Percentiles rank a stretch among this genome's conserved stretches.
These are phyloP conservation scores for Taphrina communis DNA, from an alignment of 1,139 yeast species.

Conservation along the genomic window DNA sequence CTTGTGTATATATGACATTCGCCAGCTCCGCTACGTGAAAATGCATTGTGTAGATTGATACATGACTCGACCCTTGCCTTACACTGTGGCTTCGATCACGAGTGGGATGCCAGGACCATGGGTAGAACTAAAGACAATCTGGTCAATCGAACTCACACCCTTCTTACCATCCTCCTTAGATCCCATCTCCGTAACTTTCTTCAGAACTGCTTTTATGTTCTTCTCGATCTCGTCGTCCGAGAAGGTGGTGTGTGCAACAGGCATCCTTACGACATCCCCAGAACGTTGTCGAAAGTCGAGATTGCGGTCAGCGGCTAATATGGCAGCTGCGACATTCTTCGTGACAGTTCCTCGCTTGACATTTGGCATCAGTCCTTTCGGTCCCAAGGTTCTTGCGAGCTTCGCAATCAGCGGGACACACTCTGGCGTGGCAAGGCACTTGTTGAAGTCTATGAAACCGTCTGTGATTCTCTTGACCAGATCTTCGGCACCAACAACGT, in stretches of 20 bases:
- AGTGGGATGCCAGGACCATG: slow-evolving; percentile 72
- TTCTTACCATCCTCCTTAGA: slow-evolving; percentile 61
- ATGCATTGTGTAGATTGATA: background rate
- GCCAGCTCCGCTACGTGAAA: slow-evolving; percentile 2
- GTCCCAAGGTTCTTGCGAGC: slow-evolving; percentile 81
- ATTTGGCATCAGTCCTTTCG: slow-evolving; percentile 86
- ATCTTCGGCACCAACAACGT: slow-evolving; percentile 43
- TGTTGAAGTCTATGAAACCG: slow-evolving; percentile 72
- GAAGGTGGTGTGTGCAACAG: slow-evolving; percentile 58
- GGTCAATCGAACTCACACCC: slow-evolving; percentile 73
- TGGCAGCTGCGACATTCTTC: slow-evolving; percentile 61
- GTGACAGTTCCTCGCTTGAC: slow-evolving; percentile 86
- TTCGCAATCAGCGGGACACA: slow-evolving; percentile 65
- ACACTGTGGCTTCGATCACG: slow-evolving; percentile 13
- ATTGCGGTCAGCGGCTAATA: slow-evolving; percentile 56
- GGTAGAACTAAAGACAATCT: slow-evolving; percentile 71
- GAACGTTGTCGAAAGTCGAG: slow-evolving; percentile 74
- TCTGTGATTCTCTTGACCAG: slow-evolving; percentile 54
- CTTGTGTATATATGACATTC: background rate
- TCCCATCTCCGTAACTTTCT: slow-evolving; percentile 54
- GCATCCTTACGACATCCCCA: slow-evolving; percentile 40
- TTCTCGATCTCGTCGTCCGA: slow-evolving; percentile 75
- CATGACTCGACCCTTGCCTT: background rate
- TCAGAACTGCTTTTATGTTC: slow-evolving; percentile 72
- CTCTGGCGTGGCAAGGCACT: slow-evolving; percentile 85